Evolutionary conservation across 2,329 filamentous ascomycete genomes (phyloP).

Genomic region (Microsporum canis): DNA sequence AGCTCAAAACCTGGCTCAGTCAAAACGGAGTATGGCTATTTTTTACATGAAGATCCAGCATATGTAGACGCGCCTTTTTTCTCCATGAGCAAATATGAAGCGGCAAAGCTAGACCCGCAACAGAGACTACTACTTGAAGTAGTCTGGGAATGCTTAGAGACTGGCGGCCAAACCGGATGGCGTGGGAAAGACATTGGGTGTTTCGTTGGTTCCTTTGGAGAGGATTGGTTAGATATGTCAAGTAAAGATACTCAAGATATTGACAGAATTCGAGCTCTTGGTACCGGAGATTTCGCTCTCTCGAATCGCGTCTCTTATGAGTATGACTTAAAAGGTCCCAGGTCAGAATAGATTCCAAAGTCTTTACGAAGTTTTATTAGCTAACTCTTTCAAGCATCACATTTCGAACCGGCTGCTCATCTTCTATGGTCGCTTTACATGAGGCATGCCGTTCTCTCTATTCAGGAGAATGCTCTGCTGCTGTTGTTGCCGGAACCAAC

Average conservation of each 20-base stretch:
- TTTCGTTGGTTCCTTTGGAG: background rate
- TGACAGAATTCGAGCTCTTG: background rate
- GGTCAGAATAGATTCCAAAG: background rate
- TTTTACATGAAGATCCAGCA: background rate
- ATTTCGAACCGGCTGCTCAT: conserved; percentile 15
- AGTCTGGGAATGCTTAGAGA: conserved; percentile 71
- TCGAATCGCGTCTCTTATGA: conserved; percentile 12
- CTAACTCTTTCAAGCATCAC: conserved; percentile 8
- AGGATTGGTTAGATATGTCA: background rate
- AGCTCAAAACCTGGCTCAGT: background rate
- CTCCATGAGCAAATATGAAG: conserved; percentile 19
- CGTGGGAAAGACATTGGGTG: background rate
- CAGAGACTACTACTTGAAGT: conserved; percentile 65
- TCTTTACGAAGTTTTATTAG: background rate
- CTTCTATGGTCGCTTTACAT: conserved; percentile 11
- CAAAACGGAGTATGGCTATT: background rate
- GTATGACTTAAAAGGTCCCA: conserved; percentile 12
- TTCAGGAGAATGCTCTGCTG: conserved; percentile 11
- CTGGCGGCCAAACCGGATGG: conserved; percentile 46
- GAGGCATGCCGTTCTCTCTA: conserved; percentile 13
- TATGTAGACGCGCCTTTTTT: background rate
- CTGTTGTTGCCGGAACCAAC: conserved; percentile 21
- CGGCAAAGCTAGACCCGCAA: conserved; percentile 59
- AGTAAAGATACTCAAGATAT: background rate
- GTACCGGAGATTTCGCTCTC: background rate